A percentile compares a stretch with the other conserved stretches of the same genome.
Evolutionary conservation across 2,329 filamentous ascomycete species (phyloP).

Genomic region (Fusarium denticulatum): DNA sequence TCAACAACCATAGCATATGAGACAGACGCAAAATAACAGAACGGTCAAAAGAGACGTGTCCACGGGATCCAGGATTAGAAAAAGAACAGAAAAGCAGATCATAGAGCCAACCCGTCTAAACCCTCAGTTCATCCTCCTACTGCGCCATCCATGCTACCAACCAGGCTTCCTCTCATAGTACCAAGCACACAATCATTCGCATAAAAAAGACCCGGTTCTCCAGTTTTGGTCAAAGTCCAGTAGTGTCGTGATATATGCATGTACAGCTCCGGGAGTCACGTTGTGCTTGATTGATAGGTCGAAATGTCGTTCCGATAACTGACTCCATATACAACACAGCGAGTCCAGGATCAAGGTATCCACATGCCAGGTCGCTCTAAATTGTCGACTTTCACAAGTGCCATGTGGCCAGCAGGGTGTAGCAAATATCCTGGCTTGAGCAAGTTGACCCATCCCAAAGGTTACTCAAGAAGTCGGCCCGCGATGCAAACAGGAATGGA

Average conservation of each 20-base stretch:
- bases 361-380: neutral
- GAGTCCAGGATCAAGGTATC: neutral
- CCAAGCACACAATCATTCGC: neutral
- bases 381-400: constrained; percentile 20
- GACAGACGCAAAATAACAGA: constrained; percentile 2
- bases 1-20: neutral
- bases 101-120: neutral
- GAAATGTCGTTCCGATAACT: neutral
- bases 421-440: constrained; percentile 22
- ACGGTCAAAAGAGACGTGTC: neutral
- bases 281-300: neutral
- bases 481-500: neutral
- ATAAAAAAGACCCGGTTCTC: neutral
- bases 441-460: constrained; percentile 5
- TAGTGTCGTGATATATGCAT: neutral
- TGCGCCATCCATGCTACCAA: neutral
- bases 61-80: constrained; percentile 10
- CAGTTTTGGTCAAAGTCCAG: neutral
- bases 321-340: neutral
- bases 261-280: neutral
- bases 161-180: neutral
- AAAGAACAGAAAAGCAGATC: neutral
- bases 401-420: constrained; percentile 15
- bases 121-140: neutral
- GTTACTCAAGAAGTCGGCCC: neutral